Base-by-base conservation (phyloP, 192 early-diverging fungal species). In the Diversispora epigaea region DNA sequence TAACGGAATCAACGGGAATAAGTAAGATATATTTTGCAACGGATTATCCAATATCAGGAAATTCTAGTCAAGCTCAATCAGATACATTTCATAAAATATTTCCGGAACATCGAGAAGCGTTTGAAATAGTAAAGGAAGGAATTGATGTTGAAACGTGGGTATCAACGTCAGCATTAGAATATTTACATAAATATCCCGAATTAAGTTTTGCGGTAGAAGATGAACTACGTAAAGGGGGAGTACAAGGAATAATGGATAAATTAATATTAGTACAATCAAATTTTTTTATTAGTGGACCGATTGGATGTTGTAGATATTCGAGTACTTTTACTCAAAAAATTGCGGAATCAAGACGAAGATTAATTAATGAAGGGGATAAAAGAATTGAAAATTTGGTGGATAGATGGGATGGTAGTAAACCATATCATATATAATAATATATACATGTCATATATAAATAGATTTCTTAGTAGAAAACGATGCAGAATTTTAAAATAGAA, bases 21-120 rank as follows among this genome's bases (percentile, higher is more conserved):
- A 71, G 58, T 17, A 82, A 71, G 19, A 39, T 80, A 0, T 80
- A 80, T 68, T 47, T 80, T 15, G 54, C 79, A 4, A 82, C 81
- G 4, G 81, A 82, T 58, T 82, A 82, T 50, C 81, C 81, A 15
- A 73, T 82, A 21, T 76, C 57, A 14, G 4, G 14, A 14, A 5
- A 32, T 15, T 52, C 75, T 4, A 70, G 77, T 44, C 55, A 54
- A 14, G 60, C 77, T 12, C 39, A 63, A 46, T 75, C 82, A 47
- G 3, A 9, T 4, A 76, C 41, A 68, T 76, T 57, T 67, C 64
- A 21, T 40, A 25, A 25, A 21, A 21, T n/a, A 39, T 22, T 25
- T 49, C 22, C 19, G 17, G 54, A 81, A n/a, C 79, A 83, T 43
- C 82, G 81, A 63, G 57, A 62, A 15, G 77, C 82, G 0, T 77